A percentile compares a stretch with the other conserved stretches of the same genome.
phyloP scores from a whole-genome alignment of 164 flowering plant genomes.

The Chimonanthus salicifolius region DNA sequence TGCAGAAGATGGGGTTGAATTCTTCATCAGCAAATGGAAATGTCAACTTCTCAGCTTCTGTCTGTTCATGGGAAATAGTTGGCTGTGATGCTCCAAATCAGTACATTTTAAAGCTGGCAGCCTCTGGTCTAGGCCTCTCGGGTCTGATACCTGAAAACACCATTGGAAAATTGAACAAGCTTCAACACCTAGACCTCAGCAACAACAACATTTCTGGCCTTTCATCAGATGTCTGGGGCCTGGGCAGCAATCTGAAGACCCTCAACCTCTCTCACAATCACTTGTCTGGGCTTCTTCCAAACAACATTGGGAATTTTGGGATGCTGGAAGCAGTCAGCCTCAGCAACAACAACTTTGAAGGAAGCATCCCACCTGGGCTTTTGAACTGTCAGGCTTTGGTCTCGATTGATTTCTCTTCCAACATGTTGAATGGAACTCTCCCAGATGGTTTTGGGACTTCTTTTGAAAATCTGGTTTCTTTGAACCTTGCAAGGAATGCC shows the following conservation, averaged over 20 bases:
- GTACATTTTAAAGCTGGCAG: constrained; percentile 34
- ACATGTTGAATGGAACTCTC: constrained; percentile 47
- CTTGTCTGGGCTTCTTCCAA: constrained; percentile 54
- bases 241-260: constrained; percentile 40
- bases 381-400: constrained; percentile 42
- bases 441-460: constrained; percentile 62
- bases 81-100: constrained; percentile 44
- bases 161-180: constrained; percentile 70
- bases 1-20: constrained; percentile 51
- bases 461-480: constrained; percentile 47
- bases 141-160: constrained; percentile 80
- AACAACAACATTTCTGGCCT: constrained; percentile 59
- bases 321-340: constrained; percentile 51
- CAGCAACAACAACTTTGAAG: constrained; percentile 42
- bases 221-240: constrained; percentile 82
- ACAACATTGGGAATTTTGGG: constrained; percentile 75
- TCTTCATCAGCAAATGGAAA: constrained; percentile 16
- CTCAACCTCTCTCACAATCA: constrained; percentile 65
- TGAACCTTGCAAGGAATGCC: constrained; percentile 64
- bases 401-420: constrained; percentile 50
- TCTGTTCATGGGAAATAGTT: constrained; percentile 71
- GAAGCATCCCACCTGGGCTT: constrained; percentile 47
- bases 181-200: constrained; percentile 77
- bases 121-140: constrained; percentile 57
- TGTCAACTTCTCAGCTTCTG: constrained; percentile 39